A percentile compares a stretch with the other conserved stretches of the same genome.
These are phyloP conservation scores for Cryptosporidium bovis DNA, from an alignment of 169 alveolate genomes.

Conservation along the genomic window DNA sequence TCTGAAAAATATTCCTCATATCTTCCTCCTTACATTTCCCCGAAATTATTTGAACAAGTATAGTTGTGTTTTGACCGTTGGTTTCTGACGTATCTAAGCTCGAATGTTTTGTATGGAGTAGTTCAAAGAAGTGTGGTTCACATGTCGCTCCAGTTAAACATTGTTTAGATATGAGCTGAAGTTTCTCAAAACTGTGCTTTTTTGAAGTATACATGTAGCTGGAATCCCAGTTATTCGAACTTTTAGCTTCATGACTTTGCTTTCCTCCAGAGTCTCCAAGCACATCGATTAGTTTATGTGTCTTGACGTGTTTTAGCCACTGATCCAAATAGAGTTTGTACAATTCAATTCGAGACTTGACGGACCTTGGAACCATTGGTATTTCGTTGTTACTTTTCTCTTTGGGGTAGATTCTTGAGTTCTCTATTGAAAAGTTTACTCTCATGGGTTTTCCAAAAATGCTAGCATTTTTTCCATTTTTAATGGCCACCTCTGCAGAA, in stretches of 20 bases:
- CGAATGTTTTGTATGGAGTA: not conserved
- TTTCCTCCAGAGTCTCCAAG: not conserved
- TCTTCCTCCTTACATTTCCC: conserved; percentile 47
- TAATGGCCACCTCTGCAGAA: conserved; percentile 42
- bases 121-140: not conserved
- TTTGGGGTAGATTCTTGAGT: not conserved
- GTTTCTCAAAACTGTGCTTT: not conserved
- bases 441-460: conserved; percentile 17
- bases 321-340: conserved; percentile 39
- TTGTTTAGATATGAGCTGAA: not conserved
- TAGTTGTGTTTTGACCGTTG: conserved; percentile 2
- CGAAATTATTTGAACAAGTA: conserved; percentile 26
- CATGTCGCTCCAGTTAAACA: not conserved
- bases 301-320: conserved; percentile 31
- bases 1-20: not conserved
- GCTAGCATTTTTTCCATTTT: conserved; percentile 2
- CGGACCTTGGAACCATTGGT: conserved; percentile 33
- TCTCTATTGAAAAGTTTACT: conserved; percentile 20
- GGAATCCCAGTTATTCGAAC: too few species aligned
- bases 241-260: too few species aligned
- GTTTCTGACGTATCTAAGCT: not conserved
- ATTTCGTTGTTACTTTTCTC: not conserved
- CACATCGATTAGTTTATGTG: not conserved
- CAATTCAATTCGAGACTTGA: conserved; percentile 2
- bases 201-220: not conserved